Conservation (phyloP, 1,139 yeast species). For the Magnusiomyces clavatus region DNA sequence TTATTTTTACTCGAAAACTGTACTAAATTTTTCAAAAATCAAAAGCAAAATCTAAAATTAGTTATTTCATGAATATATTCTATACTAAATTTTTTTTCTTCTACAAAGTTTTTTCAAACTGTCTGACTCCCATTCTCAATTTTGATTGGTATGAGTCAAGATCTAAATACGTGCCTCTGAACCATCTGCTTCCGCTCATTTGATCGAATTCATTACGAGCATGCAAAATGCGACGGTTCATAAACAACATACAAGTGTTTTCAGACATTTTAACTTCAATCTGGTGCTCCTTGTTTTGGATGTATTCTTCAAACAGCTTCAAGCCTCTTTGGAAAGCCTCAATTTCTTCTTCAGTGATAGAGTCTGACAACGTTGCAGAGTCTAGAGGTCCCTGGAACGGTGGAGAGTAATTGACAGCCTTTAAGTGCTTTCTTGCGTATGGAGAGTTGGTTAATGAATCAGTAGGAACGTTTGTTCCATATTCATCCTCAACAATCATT, state of each 20-base stretch:
- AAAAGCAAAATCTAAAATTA: neutral
- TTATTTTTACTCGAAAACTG: too few species aligned
- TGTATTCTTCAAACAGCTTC: constrained; percentile 49
- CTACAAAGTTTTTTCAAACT: neutral
- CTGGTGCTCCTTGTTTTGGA: constrained; percentile 51
- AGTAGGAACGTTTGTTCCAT: constrained; percentile 24
- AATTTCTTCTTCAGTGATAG: constrained; percentile 27
- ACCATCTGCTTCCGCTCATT: constrained; percentile 55
- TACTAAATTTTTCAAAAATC: too few species aligned
- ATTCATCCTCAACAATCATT: constrained; percentile 51
- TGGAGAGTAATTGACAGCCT: constrained; percentile 68
- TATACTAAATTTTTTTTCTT: neutral
- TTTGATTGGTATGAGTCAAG: constrained; percentile 66
- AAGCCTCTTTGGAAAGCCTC: constrained; percentile 55
- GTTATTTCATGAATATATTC: neutral
- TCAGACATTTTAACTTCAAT: constrained; percentile 51
- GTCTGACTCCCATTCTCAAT: constrained; percentile 34
- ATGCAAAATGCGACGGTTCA: constrained; percentile 67
- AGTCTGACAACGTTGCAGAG: constrained; percentile 22
- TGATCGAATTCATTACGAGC: constrained; percentile 56
- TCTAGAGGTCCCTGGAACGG: constrained; percentile 83
- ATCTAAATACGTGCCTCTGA: constrained; percentile 73
- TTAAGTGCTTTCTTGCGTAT: constrained; percentile 35
- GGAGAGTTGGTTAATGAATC: constrained; percentile 14
- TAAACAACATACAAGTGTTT: constrained; percentile 61